A percentile compares a stretch with the other conserved stretches of the same genome.
These are phyloP conservation scores for Sphaerostilbella broomeana DNA, from an alignment of 2,329 filamentous ascomycete species.

Conservation along the genomic window DNA sequence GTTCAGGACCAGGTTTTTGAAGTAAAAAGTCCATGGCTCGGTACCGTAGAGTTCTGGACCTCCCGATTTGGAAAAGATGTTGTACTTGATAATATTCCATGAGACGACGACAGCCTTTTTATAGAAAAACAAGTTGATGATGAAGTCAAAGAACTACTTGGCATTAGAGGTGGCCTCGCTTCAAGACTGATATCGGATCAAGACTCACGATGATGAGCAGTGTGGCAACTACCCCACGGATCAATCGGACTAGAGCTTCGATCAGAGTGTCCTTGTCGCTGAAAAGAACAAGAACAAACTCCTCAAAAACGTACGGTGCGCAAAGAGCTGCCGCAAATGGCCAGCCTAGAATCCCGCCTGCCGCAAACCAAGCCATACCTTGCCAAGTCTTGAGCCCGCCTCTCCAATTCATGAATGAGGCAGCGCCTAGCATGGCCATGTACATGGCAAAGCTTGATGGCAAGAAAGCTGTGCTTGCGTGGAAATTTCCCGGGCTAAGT, in stretches of 20 bases:
- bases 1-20: conserved; percentile 84
- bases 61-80: conserved; percentile 74
- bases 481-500: conserved; percentile 86
- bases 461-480: conserved; percentile 78
- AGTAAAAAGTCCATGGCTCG: conserved; percentile 95
- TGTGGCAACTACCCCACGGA: conserved; percentile 61
- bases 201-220: conserved; percentile 60
- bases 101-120: conserved; percentile 69
- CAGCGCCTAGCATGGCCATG: conserved; percentile 74
- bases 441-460: conserved; percentile 98
- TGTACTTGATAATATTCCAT: conserved; percentile 93
- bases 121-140: conserved; percentile 80
- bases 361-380: conserved; percentile 85
- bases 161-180: not conserved
- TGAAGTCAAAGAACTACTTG: conserved; percentile 57
- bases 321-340: conserved; percentile 83
- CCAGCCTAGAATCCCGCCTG: conserved; percentile 84
- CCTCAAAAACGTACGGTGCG: conserved; percentile 74
- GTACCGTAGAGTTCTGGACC: conserved; percentile 92
- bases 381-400: conserved; percentile 71
- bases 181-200: too few relatives aligned
- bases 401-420: conserved; percentile 86
- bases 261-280: conserved; percentile 53
- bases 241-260: conserved; percentile 53
- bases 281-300: conserved; percentile 52